Conservation (phyloP, 192 early-diverging fungal species). For the Rhizoclosmatium sp. region DNA sequence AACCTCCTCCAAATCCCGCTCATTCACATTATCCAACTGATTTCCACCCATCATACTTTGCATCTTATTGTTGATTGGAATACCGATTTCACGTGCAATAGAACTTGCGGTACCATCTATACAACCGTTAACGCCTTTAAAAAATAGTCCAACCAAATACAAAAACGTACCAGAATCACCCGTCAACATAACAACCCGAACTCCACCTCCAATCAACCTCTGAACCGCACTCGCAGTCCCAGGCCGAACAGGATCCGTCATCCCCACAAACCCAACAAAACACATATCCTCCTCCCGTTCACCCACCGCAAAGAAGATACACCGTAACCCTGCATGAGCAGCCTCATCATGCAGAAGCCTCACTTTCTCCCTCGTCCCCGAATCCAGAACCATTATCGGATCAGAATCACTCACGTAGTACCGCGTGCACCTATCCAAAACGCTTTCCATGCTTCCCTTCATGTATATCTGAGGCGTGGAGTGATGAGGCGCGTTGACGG, state of each 20-base stretch:
- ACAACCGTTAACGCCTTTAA: background rate
- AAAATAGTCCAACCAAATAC: slow-evolving; percentile 7
- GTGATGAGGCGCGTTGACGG: slow-evolving; percentile 25
- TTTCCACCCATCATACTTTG: slow-evolving; percentile 52
- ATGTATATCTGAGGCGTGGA: slow-evolving; percentile 57
- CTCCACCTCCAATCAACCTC: slow-evolving; percentile 76
- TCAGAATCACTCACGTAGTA: slow-evolving; percentile 65
- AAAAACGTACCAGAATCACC: slow-evolving; percentile 80
- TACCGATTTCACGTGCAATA: slow-evolving; percentile 87
- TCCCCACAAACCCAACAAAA: slow-evolving; percentile 86
- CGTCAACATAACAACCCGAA: slow-evolving; percentile 96
- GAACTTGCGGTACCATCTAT: slow-evolving; percentile 85
- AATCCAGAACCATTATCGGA: slow-evolving; percentile 59
- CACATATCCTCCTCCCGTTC: slow-evolving; percentile 47
- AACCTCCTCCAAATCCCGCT: slow-evolving; percentile 44
- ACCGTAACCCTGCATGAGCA: slow-evolving; percentile 80
- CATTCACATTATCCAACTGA: slow-evolving; percentile 49
- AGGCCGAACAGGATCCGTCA: slow-evolving; percentile 91
- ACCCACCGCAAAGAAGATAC: slow-evolving; percentile 86
- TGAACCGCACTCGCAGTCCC: slow-evolving; percentile 80
- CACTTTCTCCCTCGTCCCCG: slow-evolving; percentile 63
- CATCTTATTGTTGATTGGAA: slow-evolving; percentile 56
- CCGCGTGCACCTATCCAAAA: slow-evolving; percentile 76
- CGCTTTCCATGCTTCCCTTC: slow-evolving; percentile 88
- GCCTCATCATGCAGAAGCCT: slow-evolving; percentile 68